Percentiles rank a stretch among this genome's conserved stretches.
phyloP scores from a whole-genome alignment of 306 rosid genomes.

The Herpetospermum pedunculosum region DNA sequence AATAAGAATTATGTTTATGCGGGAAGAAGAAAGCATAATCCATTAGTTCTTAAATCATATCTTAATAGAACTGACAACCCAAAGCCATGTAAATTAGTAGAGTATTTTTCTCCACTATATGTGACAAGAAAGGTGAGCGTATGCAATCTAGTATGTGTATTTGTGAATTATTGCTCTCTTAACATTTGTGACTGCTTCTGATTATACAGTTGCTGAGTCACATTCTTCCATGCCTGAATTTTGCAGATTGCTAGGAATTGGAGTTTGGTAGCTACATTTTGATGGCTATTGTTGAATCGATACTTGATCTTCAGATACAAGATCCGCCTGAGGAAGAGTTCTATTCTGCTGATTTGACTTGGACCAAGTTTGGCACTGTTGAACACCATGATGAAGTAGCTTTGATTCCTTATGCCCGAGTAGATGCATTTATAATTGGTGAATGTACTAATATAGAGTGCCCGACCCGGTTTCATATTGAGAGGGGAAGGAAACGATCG shows the following conservation, averaged over 20 bases:
- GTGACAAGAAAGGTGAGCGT: too few species aligned
- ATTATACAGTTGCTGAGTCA: neutral
- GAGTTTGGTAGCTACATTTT: neutral
- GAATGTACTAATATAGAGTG: constrained; percentile 72
- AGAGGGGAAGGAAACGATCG: constrained; percentile 61
- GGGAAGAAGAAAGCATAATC: neutral
- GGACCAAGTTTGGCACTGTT: constrained; percentile 73
- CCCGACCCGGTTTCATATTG: constrained; percentile 83
- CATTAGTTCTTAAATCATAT: neutral
- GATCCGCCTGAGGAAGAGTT: constrained; percentile 82
- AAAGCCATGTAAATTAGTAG: neutral
- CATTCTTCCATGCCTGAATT: neutral
- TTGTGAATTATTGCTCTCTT: neutral
- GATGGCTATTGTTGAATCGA: constrained; percentile 65
- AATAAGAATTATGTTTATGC: neutral
- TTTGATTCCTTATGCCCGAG: constrained; percentile 76
- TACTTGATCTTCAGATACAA: constrained; percentile 57
- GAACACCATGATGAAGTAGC: constrained; percentile 82
- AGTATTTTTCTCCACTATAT: too few species aligned
- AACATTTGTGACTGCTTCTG: neutral
- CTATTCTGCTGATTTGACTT: constrained; percentile 59
- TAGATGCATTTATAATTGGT: constrained; percentile 78
- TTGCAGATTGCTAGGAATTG: constrained; percentile 2
- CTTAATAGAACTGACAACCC: neutral
- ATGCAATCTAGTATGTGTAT: neutral